Base-by-base conservation (phyloP, 108 stramenopile species). In the Heterococcus sp. region DNA sequence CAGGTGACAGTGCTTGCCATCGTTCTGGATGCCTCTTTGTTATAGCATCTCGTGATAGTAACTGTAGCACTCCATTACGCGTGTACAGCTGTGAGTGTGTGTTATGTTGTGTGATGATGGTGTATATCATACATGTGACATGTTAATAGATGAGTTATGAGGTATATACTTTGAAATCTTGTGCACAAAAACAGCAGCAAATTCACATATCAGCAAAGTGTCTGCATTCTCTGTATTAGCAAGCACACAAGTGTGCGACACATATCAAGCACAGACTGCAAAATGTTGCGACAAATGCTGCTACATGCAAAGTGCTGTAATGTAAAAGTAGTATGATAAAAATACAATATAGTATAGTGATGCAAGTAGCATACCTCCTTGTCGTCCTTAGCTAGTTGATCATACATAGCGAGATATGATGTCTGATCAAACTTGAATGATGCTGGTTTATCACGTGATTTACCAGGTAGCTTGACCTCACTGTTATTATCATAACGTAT, bases 1-100 rank as follows among this genome's bases (percentile, higher is more conserved):
- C 65, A 34, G 71, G 33, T 28, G 46, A 38, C 31, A 73, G 71
- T 38, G 34, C 65, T 28, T 81, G 79, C 79, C 79, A 81, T 28
- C 79, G 1, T 39, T 81, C 79, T 27, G 79, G 79, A 34, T 71
- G 58, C 38, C 70, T 37, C 69, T 81, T 81, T 1, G 79, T 81
- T 26, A 33, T 14, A 0, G 79, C 79, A 32, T 81, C 72, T 32
- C 79, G 63, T 32, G 38, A 63, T 14, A 81, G 79, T 33, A 81
- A 32, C 36, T 38, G 63, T 33, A 81, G 79, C 46, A 81, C 79
- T 63, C 79, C 72, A 72, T 81, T 81, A 39, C 79, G 79, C 26
- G 63, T 39, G 63, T 72, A 81, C 3, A 81, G 79, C 37, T 58
- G 46, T 21, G n/a, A n/a, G n/a, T 58, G n/a, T n/a, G n/a, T n/a